phyloP scores from a whole-genome alignment of 306 rosid species.

The Lagenaria siceraria region DNA sequence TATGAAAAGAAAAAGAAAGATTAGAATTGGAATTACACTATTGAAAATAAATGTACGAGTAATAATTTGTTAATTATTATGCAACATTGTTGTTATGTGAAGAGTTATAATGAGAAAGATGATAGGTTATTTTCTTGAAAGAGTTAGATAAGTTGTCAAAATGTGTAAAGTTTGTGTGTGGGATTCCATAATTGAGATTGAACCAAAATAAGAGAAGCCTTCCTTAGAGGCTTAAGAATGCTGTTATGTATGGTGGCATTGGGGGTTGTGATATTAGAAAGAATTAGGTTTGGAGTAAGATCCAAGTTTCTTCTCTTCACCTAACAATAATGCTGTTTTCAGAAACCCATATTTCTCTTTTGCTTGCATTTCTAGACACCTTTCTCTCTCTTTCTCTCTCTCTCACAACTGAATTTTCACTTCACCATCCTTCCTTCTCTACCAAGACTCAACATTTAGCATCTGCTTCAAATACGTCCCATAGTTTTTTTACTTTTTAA shows the following conservation, averaged over 20 bases:
- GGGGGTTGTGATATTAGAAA: neutral
- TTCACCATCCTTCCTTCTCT: slow-evolving; percentile 55
- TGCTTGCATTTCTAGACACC: slow-evolving; percentile 58
- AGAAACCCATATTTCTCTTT: slow-evolving; percentile 22
- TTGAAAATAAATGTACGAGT: neutral
- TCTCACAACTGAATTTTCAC: slow-evolving; percentile 24
- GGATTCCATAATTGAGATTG: neutral
- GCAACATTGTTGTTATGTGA: neutral
- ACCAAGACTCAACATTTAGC: slow-evolving; percentile 19
- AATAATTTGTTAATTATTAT: neutral
- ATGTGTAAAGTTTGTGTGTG: neutral
- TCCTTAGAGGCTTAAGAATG: neutral
- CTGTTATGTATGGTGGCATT: slow-evolving; percentile 1
- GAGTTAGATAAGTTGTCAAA: neutral
- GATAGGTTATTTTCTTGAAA: neutral
- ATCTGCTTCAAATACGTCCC: neutral
- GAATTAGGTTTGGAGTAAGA: slow-evolving; percentile 41
- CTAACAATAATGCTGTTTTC: slow-evolving; percentile 44
- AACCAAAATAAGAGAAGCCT: neutral
- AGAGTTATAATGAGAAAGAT: neutral
- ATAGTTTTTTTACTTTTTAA: no score
- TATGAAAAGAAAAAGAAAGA: neutral
- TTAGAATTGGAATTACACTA: neutral
- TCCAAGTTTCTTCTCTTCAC: slow-evolving; percentile 42
- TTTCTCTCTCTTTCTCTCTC: slow-evolving; percentile 7